phyloP scores from a whole-genome alignment of 2,329 filamentous ascomycete genomes.

The Ophiocordyceps camponoti-saundersi region DNA sequence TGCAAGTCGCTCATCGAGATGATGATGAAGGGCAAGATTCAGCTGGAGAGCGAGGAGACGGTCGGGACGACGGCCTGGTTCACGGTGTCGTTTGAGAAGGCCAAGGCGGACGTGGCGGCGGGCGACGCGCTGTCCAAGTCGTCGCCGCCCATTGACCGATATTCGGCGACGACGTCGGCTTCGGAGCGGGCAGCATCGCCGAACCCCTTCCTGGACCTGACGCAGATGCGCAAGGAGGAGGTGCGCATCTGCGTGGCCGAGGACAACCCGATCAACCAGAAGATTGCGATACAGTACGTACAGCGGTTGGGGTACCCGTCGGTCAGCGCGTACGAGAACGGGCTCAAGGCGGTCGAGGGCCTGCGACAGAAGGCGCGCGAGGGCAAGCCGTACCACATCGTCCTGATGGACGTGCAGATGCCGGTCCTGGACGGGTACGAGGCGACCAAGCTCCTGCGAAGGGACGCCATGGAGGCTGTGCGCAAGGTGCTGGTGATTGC shows the following conservation, averaged over 20 bases:
- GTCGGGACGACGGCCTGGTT: slow-evolving; percentile 61
- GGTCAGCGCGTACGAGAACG: slow-evolving; percentile 82
- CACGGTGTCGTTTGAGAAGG: slow-evolving; percentile 72
- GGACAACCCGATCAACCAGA: slow-evolving; percentile 88
- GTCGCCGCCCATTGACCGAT: slow-evolving; percentile 18
- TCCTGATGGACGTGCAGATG: slow-evolving; percentile 96
- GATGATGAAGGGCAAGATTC: slow-evolving; percentile 76
- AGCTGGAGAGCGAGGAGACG: slow-evolving; percentile 60
- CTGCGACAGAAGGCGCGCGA: slow-evolving; percentile 56
- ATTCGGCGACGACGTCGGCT: slow-evolving; percentile 12
- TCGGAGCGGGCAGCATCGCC: slow-evolving; percentile 21
- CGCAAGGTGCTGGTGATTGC: slow-evolving; percentile 82
- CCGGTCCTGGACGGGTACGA: slow-evolving; percentile 85
- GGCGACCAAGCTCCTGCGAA: slow-evolving; percentile 67
- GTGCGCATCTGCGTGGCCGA: slow-evolving; percentile 86
- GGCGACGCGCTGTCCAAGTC: slow-evolving; percentile 30
- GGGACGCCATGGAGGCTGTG: slow-evolving; percentile 59
- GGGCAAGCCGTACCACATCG: slow-evolving; percentile 67
- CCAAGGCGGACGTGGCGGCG: slow-evolving; percentile 40
- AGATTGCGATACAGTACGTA: slow-evolving; percentile 84
- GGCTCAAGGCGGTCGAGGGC: slow-evolving; percentile 72
- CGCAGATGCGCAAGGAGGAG: slow-evolving; percentile 56
- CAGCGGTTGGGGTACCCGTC: slow-evolving; percentile 64
- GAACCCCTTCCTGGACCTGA: slow-evolving; percentile 46
- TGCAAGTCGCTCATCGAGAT: slow-evolving; percentile 90